Evolutionary conservation across 345 rosid species (phyloP).

Genomic region (Pistacia vera): DNA sequence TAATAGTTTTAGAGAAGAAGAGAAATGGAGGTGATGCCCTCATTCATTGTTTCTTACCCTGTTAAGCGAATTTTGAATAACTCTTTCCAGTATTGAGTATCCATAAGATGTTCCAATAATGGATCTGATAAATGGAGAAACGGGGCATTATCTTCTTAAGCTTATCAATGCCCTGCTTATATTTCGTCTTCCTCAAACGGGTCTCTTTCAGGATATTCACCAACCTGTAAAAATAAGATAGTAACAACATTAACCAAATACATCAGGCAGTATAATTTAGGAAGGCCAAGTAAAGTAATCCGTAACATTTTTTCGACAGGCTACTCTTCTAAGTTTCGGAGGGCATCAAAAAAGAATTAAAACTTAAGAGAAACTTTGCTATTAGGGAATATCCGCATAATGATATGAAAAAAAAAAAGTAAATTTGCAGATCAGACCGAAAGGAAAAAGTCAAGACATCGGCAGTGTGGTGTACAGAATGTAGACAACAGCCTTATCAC

Average conservation of each 20-base stretch:
- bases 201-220: slow-evolving; percentile 88
- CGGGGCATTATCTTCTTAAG: background rate
- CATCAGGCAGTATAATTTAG: background rate
- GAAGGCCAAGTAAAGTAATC: background rate
- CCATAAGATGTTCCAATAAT: background rate
- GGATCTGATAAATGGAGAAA: background rate
- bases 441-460: background rate
- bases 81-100: background rate
- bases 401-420: background rate
- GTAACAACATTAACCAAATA: background rate
- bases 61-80: background rate
- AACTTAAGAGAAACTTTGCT: background rate
- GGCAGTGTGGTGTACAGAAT: background rate
- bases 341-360: background rate
- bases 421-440: background rate
- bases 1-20: too few species aligned
- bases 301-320: background rate
- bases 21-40: too few species aligned
- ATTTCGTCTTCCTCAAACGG: slow-evolving; percentile 84
- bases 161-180: slow-evolving; percentile 23
- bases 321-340: background rate
- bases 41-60: too few species aligned
- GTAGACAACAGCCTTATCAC: background rate
- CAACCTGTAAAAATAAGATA: slow-evolving; percentile 54
- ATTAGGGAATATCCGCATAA: background rate